phyloP scores from a whole-genome alignment of 495 filamentous ascomycete species.

The Massariosphaeria phaeospora region DNA sequence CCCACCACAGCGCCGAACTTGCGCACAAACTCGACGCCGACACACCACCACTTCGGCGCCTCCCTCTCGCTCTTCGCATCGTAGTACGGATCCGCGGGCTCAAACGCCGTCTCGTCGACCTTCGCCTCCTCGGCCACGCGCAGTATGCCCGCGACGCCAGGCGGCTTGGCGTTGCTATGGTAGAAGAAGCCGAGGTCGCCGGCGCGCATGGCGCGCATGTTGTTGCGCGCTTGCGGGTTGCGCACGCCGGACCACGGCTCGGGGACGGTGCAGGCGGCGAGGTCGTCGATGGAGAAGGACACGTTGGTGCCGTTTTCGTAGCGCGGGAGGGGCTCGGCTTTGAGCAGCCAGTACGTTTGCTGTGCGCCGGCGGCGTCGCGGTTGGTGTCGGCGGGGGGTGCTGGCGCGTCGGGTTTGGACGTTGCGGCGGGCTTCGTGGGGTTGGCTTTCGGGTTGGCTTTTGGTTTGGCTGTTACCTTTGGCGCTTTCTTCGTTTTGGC shows the following conservation, averaged over 20 bases:
- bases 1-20: constrained; percentile 72
- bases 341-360: constrained; percentile 78
- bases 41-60: constrained; percentile 83
- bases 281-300: constrained; percentile 91
- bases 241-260: constrained; percentile 78
- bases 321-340: constrained; percentile 86
- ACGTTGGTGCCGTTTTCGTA: constrained; percentile 82
- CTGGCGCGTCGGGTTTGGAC: background rate
- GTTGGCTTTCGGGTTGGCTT: background rate
- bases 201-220: constrained; percentile 82
- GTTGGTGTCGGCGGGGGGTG: constrained; percentile 10
- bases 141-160: constrained; percentile 90
- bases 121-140: constrained; percentile 81
- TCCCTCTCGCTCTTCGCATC: constrained; percentile 67
- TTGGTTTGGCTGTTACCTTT: constrained; percentile 18
- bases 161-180: constrained; percentile 88
- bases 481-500: background rate
- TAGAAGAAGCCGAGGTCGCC: constrained; percentile 96
- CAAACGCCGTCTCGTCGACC: constrained; percentile 76
- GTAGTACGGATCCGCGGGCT: constrained; percentile 73
- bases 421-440: constrained; percentile 1
- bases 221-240: constrained; percentile 68
- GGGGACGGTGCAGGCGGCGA: constrained; percentile 61
- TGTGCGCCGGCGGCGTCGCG: constrained; percentile 15
- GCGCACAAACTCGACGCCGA: constrained; percentile 77